Base-by-base conservation (phyloP, 78 protist species). In the Fonticula alba region DNA sequence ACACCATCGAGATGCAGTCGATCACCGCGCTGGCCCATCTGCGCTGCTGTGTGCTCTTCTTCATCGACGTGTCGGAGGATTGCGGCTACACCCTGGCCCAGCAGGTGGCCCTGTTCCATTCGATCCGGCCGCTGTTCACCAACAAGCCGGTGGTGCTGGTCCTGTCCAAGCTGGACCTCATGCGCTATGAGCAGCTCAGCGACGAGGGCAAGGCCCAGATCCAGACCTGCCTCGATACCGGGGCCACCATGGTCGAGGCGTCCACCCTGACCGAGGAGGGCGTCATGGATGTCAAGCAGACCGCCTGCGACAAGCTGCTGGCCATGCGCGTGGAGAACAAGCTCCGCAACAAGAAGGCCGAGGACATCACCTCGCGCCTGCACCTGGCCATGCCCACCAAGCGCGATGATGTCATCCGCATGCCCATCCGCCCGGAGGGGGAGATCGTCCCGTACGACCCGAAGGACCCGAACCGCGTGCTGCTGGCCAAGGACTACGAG, bases 1-100 rank as follows among this genome's bases (percentile, higher is more conserved):
- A 95, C 80, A 93, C 98, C 20, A 95, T 97, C 58, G 99, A 97
- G 65, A 95, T 97, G 99, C 99, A 97, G 79, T 59, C 95, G 0
- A 80, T 97, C 72, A 94, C 99, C 0, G 99, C 99, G 15, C 85
- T 97, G 36, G 99, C 97, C 14, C 98, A 97, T 70, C 75, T 97
- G 37, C 75, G 80, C 3, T 85, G 96, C 15, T 37, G 76, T 55
- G 74, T 94, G 7, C 72, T 96, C 56, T 96, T 64, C 78, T 33
- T 96, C 36, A 50, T 96, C 52, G 99, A 96, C 80, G 53, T 92
- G 46, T 78, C 92, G 20, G 95, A 85, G 73, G 74, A 72, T 64
- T 94, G 99, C 75, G 95, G 96, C 24, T 79, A 80, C 78, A 61
- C 93, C n/a, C 36, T 95, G 57, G 81, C 52, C 13, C 14, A 64